Conservation (phyloP, 495 filamentous ascomycete species). For the Mytilinidion resinicola region DNA sequence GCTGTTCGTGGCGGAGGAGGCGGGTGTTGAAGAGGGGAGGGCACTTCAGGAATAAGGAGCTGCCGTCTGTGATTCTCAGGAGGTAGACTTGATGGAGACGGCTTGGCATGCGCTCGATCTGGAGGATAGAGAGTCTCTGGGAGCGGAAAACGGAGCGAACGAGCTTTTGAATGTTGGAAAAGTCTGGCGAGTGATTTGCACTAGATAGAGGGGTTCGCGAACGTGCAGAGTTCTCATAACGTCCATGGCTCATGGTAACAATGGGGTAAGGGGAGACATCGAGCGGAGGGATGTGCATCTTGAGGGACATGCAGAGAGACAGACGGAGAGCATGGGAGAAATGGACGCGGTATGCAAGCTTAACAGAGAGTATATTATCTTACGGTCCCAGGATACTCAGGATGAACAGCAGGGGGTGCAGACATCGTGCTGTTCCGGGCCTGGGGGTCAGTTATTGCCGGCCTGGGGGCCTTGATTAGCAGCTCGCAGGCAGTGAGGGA, state of each 20-base stretch:
- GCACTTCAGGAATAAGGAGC: constrained; percentile 48
- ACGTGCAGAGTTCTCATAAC: constrained; percentile 19
- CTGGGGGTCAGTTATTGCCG: too few relatives aligned
- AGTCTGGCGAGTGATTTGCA: constrained; percentile 21
- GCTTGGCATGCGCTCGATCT: constrained; percentile 41
- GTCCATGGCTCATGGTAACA: constrained; percentile 26
- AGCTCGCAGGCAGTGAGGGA: not conserved
- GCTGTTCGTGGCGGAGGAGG: constrained; percentile 53
- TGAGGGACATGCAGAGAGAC: constrained; percentile 5
- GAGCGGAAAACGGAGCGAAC: constrained; percentile 40
- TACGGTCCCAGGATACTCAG: too few relatives aligned
- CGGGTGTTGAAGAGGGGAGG: constrained; percentile 46
- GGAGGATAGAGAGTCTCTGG: constrained; percentile 39
- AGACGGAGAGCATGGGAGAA: not conserved
- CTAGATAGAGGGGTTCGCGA: constrained; percentile 18
- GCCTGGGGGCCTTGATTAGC: not conserved
- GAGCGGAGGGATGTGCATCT: constrained; percentile 27
- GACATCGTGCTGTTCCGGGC: too few relatives aligned
- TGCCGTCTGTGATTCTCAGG: constrained; percentile 50
- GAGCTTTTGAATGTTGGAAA: constrained; percentile 38
- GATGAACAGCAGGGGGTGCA: too few relatives aligned
- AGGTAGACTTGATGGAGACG: constrained; percentile 50
- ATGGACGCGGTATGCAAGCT: too few relatives aligned
- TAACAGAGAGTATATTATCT: too few relatives aligned
- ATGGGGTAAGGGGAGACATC: constrained; percentile 29